phyloP scores from a whole-genome alignment of 768 basidiomycete species.

The Fibroporia radiculosa region DNA sequence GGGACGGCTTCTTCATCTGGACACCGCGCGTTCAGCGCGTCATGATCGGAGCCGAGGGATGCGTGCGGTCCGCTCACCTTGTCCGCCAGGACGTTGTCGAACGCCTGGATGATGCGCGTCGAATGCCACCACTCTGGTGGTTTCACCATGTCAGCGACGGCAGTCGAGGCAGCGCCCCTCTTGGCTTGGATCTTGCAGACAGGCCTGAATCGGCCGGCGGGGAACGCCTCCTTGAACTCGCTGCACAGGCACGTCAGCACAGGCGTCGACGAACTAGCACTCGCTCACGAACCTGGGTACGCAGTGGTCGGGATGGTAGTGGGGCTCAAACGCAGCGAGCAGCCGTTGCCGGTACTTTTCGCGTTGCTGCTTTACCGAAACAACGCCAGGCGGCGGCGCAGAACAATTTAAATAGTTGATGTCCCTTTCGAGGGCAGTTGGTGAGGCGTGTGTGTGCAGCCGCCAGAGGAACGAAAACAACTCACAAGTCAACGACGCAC shows the following conservation, averaged over 20 bases:
- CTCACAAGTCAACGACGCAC: constrained; percentile 63
- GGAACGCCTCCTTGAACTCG: constrained; percentile 94
- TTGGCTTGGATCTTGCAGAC: constrained; percentile 88
- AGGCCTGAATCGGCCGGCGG: constrained; percentile 84
- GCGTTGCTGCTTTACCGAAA: constrained; percentile 73
- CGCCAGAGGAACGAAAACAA: constrained; percentile 5
- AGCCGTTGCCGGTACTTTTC: constrained; percentile 73
- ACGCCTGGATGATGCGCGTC: constrained; percentile 83
- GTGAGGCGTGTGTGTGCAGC: neutral
- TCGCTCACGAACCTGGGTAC: constrained; percentile 53
- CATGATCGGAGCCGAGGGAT: neutral
- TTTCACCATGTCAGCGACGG: constrained; percentile 85
- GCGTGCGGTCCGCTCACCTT: constrained; percentile 40
- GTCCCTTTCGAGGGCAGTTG: constrained; percentile 16
- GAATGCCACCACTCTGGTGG: constrained; percentile 94
- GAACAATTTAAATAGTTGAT: constrained; percentile 57
- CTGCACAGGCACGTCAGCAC: constrained; percentile 29
- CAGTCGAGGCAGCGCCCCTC: constrained; percentile 67
- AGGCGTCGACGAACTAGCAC: neutral
- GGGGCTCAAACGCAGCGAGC: constrained; percentile 71
- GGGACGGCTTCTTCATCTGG: constrained; percentile 82
- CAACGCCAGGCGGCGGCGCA: constrained; percentile 65
- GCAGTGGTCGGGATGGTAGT: constrained; percentile 85
- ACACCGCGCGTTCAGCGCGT: neutral
- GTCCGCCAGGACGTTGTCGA: constrained; percentile 80